Evolutionary conservation across 2,329 filamentous ascomycete species (phyloP), one percentile per base, ranked within the genome.

Genomic region (Xylariaceae sp.): DNA sequence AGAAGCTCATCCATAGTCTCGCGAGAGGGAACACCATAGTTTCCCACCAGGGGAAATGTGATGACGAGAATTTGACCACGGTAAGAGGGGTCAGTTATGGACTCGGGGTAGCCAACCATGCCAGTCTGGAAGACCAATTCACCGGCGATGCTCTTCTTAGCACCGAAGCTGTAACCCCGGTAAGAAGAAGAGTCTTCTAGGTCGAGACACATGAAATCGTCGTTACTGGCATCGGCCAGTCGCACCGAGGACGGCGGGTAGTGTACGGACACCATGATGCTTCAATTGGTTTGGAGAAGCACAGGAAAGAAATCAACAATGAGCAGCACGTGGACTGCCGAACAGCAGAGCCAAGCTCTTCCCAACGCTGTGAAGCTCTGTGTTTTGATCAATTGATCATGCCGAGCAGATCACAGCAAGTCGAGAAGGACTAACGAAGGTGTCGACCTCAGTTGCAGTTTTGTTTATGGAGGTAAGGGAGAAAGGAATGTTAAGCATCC

Each of bases 41-140:
- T 98, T 67, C 92, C 92, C 49, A 95, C 86, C 32, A 97, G 77
- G 48, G 92, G 93, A 68, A 95, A 96, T 43, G 92, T 98, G 62
- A 97, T 83, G 69, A 97, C 91, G 59, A 98, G 79, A 59, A 98
- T 95, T 73, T 98, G 92, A 52, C 88, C 88, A 40, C 86, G 85
- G 70, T 93, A 92, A 40, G 88, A 92, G 56, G 88, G 88, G 64
- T 93, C 88, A 50, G 88, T 92, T 59, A 93, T 78, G 38, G 86
- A 94, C 76, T 98, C 93, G 34, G 93, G 91, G 67, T 98, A 98
- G 64, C 93, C 93, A 59, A 97, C 93, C 91, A 97, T 95, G 70
- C 93, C 93, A 47, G 93, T 98, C 79, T 97, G 92, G 75, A 98
- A 98, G 71, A 98, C 93, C 67, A 98, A 78, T 77, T 98, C 93